Evolutionary conservation across 164 flowering plant species (phyloP), one percentile per base, ranked within the genome.

Genomic region (Umbilicus rupestris): DNA sequence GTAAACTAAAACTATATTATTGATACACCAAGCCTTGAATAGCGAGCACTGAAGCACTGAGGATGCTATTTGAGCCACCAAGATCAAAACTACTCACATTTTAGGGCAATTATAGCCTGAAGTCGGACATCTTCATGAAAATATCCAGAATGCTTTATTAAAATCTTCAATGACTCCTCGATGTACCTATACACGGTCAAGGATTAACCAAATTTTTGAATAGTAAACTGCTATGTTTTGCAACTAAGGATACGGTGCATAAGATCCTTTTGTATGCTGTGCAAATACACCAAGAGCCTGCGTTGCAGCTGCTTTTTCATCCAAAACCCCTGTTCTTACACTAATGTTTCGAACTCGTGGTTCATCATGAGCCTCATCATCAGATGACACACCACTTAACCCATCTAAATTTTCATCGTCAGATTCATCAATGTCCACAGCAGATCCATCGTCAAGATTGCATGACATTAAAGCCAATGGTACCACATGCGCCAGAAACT

Each of bases 221-320:
- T 41, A 26, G 46, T 29, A 45, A 65, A 41, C 2, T 17, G 39
- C 0, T 65, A 68, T 45, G n/a, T 7, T n/a, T 46, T 41, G 24
- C 37, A 7, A 30, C 17, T 28, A 76, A 82, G 96, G 95, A 89
- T 89, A 94, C 99, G 90, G 99, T 52, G 90, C 92, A 81, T 72
- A 94, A 68, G 81, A 79, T 71, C 75, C 74, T 76, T 83, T 94
- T 22, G 96, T 80, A 66, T 94, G 99, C 66, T 81, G 75, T 5
- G 97, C 91, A 81, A 91, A 91, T 64, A 87, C 71, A 64, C 98
- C 96, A 76, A 94, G 84, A 62, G 97, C 97, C 81, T 94, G 98
- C 55, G 96, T 94, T 71, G 99, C 99, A 69, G 99, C 99, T 70
- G 99, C 97, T 83, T 91, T 94, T 78, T 94, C 97, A 84, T 94